A percentile compares a stretch with the other conserved stretches of the same genome.
phyloP scores from a whole-genome alignment of 2,329 filamentous ascomycete species.

The Nothopassalora personata region DNA sequence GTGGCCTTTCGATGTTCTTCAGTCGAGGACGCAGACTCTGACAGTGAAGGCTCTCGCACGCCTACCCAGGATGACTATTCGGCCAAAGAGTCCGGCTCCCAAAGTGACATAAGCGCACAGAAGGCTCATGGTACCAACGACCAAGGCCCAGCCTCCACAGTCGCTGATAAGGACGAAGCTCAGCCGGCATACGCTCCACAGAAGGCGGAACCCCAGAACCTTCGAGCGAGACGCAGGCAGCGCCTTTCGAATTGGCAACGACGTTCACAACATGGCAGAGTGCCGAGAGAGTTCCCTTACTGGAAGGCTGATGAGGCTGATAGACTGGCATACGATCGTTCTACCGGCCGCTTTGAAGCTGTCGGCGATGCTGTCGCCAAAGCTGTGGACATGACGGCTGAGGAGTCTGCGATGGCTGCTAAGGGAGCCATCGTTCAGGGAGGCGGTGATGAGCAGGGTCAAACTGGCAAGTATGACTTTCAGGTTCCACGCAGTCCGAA shows the following conservation, averaged over 20 bases:
- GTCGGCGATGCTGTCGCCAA: too few species aligned
- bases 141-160: background rate
- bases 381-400: background rate
- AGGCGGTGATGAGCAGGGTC: background rate
- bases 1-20: background rate
- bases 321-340: too few species aligned
- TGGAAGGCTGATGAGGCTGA: too few species aligned
- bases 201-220: too few species aligned
- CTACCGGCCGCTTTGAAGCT: too few species aligned
- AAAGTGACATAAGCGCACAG: background rate
- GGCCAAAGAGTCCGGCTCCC: background rate
- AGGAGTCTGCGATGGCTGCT: background rate
- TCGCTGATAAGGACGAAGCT: background rate
- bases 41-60: background rate
- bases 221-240: background rate
- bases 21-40: background rate
- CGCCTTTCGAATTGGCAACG: background rate
- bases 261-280: too few species aligned
- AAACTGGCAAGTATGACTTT: background rate
- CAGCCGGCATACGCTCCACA: background rate
- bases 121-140: background rate
- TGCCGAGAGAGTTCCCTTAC: too few species aligned
- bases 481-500: background rate
- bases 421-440: too few species aligned
- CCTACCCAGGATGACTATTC: background rate